These are phyloP conservation scores for Sclerotiophoma versabilis DNA, from an alignment of 2,329 filamentous ascomycete genomes.

Conservation along the genomic window DNA sequence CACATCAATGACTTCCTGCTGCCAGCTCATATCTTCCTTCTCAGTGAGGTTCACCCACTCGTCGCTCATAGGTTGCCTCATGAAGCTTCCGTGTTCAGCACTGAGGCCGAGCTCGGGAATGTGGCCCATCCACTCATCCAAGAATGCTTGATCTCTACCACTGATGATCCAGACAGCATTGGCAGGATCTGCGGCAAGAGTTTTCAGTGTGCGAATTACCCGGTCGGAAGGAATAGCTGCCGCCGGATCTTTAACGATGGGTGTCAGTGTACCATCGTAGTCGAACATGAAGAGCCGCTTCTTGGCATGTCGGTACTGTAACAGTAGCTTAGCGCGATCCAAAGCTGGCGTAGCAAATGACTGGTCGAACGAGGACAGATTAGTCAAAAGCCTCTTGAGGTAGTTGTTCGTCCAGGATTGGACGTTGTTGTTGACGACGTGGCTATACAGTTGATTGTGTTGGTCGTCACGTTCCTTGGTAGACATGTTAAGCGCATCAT, in stretches of 20 bases:
- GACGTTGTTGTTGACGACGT: slow-evolving; percentile 86
- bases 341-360: slow-evolving; percentile 80
- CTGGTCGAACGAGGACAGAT: slow-evolving; percentile 78
- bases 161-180: slow-evolving; percentile 99
- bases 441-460: slow-evolving; percentile 78
- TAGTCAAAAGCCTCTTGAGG: slow-evolving; percentile 78
- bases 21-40: slow-evolving; percentile 90
- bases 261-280: slow-evolving; percentile 94
- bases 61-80: slow-evolving; percentile 76
- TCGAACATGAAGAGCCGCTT: slow-evolving; percentile 97
- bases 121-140: slow-evolving; percentile 91
- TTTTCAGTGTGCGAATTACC: slow-evolving; percentile 79
- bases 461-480: slow-evolving; percentile 69
- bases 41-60: slow-evolving; percentile 91
- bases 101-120: slow-evolving; percentile 90
- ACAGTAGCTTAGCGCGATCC: slow-evolving; percentile 74
- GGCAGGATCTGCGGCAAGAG: slow-evolving; percentile 76
- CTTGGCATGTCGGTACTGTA: slow-evolving; percentile 75
- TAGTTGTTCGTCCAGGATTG: slow-evolving; percentile 85
- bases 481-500: slow-evolving; percentile 80
- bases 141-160: slow-evolving; percentile 89
- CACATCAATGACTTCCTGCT: slow-evolving; percentile 79
- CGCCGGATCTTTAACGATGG: slow-evolving; percentile 90
- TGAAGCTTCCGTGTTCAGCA: slow-evolving; percentile 96
- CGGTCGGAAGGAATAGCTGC: slow-evolving; percentile 87